A percentile compares a stretch with the other conserved stretches of the same genome.
Conservation (phyloP, 352 stramenopile species). For the Phytopythium litorale region DNA sequence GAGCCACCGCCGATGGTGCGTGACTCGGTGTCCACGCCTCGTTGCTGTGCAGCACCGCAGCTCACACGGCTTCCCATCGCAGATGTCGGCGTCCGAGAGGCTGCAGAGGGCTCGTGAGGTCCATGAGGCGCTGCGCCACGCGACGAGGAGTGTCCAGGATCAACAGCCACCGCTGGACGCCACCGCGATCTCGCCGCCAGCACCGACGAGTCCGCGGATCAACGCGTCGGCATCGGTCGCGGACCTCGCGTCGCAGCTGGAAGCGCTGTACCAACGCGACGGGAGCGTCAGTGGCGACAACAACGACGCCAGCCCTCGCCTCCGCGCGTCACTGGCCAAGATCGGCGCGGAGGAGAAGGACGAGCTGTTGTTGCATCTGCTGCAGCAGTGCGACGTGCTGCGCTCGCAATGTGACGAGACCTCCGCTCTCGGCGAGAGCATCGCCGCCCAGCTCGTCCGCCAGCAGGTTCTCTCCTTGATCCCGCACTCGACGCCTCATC, state of each 20-base stretch:
- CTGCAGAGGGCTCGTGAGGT: constrained; percentile 29
- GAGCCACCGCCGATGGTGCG: background rate
- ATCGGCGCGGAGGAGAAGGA: constrained; percentile 56
- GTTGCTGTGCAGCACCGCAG: background rate
- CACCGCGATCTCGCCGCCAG: background rate
- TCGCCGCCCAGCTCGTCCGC: constrained; percentile 59
- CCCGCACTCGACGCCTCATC: background rate
- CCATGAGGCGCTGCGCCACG: constrained; percentile 17
- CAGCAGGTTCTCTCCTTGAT: constrained; percentile 38
- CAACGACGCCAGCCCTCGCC: background rate
- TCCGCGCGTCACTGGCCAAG: constrained; percentile 33
- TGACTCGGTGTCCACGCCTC: background rate
- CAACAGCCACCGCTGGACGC: background rate
- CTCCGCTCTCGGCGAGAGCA: constrained; percentile 52
- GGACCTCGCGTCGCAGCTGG: constrained; percentile 24
- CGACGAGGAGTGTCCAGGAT: background rate
- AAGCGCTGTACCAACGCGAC: constrained; percentile 17
- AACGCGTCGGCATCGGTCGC: constrained; percentile 10
- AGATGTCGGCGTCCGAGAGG: constrained; percentile 21
- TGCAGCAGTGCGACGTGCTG: constrained; percentile 34
- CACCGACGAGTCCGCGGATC: background rate
- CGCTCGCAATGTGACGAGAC: constrained; percentile 43
- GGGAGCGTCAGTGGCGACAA: constrained; percentile 4
- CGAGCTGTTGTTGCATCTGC: constrained; percentile 41
- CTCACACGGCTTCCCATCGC: background rate